Conservation (phyloP, 2,329 filamentous ascomycete genomes). For the Phyllosticta ampelicida region DNA sequence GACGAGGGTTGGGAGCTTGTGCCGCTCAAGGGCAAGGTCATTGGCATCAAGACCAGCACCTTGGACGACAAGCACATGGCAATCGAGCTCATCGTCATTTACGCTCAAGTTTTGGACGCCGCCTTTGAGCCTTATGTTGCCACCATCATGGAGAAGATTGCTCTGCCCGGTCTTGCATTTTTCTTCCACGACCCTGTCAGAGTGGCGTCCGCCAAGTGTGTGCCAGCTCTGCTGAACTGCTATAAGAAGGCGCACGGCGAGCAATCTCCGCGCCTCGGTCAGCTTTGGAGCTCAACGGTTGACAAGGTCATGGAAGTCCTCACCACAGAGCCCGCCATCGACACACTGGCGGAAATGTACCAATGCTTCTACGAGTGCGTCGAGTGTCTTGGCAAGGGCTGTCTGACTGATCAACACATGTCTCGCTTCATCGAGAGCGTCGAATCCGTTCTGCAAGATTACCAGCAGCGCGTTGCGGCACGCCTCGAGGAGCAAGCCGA, state of each 20-base stretch:
- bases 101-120: slow-evolving; percentile 88
- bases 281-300: slow-evolving; percentile 74
- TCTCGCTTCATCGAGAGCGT: slow-evolving; percentile 77
- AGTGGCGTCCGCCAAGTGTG: slow-evolving; percentile 86
- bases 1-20: slow-evolving; percentile 98
- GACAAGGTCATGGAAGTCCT: slow-evolving; percentile 90
- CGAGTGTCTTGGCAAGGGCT: slow-evolving; percentile 82
- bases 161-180: slow-evolving; percentile 84
- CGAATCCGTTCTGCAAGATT: slow-evolving; percentile 79
- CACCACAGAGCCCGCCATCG: slow-evolving; percentile 85
- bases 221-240: slow-evolving; percentile 84
- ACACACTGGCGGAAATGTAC: slow-evolving; percentile 97
- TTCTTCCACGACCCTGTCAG: slow-evolving; percentile 99
- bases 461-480: slow-evolving; percentile 73
- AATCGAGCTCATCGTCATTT: slow-evolving; percentile 96
- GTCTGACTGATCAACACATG: slow-evolving; percentile 70
- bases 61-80: slow-evolving; percentile 99
- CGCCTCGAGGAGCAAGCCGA: slow-evolving; percentile 78
- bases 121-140: slow-evolving; percentile 85
- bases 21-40: slow-evolving; percentile 93
- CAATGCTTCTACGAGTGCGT: slow-evolving; percentile 99
- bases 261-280: slow-evolving; percentile 65
- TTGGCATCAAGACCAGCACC: slow-evolving; percentile 92
- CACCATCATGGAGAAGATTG: slow-evolving; percentile 94
- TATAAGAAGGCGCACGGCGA: slow-evolving; percentile 87